These are phyloP conservation scores for Yamadazyma trypodendri DNA, from an alignment of 1,139 yeast genomes.

Conservation along the genomic window DNA sequence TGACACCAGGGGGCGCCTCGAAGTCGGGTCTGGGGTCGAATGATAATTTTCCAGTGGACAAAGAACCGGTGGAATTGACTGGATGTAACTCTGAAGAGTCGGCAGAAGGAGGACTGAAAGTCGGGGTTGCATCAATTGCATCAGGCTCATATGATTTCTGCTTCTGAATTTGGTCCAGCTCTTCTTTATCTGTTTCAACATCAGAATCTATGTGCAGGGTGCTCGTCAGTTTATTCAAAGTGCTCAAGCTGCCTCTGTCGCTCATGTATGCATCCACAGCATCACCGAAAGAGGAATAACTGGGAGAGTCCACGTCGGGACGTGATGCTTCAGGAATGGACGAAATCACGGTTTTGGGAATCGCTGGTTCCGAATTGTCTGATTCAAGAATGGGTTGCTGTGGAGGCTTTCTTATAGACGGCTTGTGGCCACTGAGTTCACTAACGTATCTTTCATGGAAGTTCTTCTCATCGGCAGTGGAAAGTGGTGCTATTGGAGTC, in stretches of 20 bases:
- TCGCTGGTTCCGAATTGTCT: background rate
- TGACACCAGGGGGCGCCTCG: constrained; percentile 11
- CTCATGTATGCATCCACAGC: constrained; percentile 21
- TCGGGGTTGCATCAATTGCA: background rate
- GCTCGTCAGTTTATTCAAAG: constrained; percentile 13
- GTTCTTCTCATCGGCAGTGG: constrained; percentile 20
- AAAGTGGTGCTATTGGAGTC: constrained; percentile 32
- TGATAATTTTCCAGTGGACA: constrained; percentile 39
- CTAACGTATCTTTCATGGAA: constrained; percentile 31
- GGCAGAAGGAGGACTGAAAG: constrained; percentile 1
- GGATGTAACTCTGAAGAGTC: constrained; percentile 21
- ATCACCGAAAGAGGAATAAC: constrained; percentile 15
- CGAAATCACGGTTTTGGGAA: background rate
- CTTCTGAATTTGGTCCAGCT: background rate
- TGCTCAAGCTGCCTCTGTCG: constrained; percentile 11
- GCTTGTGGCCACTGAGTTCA: constrained; percentile 28
- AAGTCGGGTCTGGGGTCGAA: constrained; percentile 17
- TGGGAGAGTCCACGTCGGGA: constrained; percentile 12
- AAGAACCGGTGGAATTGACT: constrained; percentile 35
- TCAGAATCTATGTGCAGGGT: constrained; percentile 22
- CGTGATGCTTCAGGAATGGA: constrained; percentile 7
- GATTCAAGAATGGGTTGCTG: constrained; percentile 1
- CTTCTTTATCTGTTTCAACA: constrained; percentile 2
- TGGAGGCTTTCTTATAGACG: constrained; percentile 27
- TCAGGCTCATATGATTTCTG: background rate